Percentiles rank a stretch among this genome's conserved stretches.
These are phyloP conservation scores for Trichaptum fuscoviolaceum DNA, from an alignment of 768 basidiomycete genomes.

Conservation along the genomic window DNA sequence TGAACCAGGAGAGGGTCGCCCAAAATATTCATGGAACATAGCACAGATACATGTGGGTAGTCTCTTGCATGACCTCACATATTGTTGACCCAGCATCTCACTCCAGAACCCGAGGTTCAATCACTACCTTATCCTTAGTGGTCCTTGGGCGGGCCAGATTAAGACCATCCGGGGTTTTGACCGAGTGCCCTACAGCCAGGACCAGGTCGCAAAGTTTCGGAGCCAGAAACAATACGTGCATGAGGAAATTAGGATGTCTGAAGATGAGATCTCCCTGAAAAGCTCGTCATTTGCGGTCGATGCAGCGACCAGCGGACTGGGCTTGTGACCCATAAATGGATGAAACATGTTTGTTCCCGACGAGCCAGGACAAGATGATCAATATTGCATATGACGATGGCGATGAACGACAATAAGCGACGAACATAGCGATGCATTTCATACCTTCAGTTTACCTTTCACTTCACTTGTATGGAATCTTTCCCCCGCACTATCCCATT, in stretches of 20 bases:
- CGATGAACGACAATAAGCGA: not conserved
- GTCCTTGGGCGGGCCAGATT: not conserved
- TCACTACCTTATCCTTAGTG: not conserved
- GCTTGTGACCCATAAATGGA: not conserved
- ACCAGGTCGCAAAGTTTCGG: not conserved
- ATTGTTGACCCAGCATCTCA: not conserved
- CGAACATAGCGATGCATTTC: not conserved
- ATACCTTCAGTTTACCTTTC: not conserved
- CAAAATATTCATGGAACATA: not conserved
- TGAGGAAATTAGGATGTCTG: not conserved
- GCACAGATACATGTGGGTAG: not conserved
- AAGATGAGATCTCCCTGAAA: not conserved
- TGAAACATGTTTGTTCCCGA: not conserved
- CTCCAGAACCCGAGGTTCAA: not conserved
- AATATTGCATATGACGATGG: not conserved
- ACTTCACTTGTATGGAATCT: not conserved
- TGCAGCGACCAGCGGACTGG: not conserved
- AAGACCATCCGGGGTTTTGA: not conserved
- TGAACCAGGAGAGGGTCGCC: not conserved
- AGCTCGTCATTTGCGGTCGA: not conserved
- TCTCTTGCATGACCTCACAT: not conserved
- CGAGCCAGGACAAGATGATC: not conserved
- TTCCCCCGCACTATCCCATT: not conserved
- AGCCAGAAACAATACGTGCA: not conserved
- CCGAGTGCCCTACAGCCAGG: not conserved